These are phyloP conservation scores for Lipomyces yamadae DNA, from an alignment of 805 yeast species.

Conservation along the genomic window DNA sequence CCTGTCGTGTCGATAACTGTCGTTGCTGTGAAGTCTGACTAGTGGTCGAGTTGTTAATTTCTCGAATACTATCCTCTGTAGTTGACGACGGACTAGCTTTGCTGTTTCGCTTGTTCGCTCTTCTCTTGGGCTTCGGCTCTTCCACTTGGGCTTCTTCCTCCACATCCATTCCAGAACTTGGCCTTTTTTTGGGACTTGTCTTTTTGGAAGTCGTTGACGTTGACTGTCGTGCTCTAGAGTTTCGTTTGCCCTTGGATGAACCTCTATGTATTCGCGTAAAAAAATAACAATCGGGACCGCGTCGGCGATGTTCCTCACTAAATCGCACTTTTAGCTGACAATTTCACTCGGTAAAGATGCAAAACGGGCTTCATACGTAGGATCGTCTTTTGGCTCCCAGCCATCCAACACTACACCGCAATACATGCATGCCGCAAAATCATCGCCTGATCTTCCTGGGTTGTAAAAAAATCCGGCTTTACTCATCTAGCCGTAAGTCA, in stretches of 20 bases:
- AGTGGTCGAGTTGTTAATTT: neutral
- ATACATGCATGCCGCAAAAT: conserved; percentile 64
- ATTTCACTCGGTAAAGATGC: neutral
- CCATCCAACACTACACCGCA: conserved; percentile 70
- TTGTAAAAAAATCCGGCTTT: conserved; percentile 68
- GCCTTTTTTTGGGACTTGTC: conserved; percentile 21
- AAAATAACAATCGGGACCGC: conserved; percentile 52
- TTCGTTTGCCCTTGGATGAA: conserved; percentile 13
- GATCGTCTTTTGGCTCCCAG: conserved; percentile 72
- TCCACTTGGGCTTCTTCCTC: conserved; percentile 19
- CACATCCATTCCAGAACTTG: conserved; percentile 22
- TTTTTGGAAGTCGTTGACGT: conserved; percentile 14
- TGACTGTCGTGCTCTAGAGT: conserved; percentile 22
- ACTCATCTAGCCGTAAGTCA: conserved; percentile 47
- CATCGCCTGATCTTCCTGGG: conserved; percentile 55
- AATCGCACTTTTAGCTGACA: neutral
- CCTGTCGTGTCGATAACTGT: conserved; percentile 8
- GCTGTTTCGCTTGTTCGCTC: conserved; percentile 16
- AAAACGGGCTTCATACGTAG: conserved; percentile 45
- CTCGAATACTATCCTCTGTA: conserved; percentile 2
- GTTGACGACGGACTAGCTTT: conserved; percentile 14
- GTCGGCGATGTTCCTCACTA: conserved; percentile 56
- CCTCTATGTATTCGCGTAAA: conserved; percentile 40
- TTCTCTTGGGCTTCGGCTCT: conserved; percentile 24
- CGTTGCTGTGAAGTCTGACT: conserved; percentile 5